phyloP scores from a whole-genome alignment of 2,329 filamentous ascomycete species.

The Penicillium brasilianum region DNA sequence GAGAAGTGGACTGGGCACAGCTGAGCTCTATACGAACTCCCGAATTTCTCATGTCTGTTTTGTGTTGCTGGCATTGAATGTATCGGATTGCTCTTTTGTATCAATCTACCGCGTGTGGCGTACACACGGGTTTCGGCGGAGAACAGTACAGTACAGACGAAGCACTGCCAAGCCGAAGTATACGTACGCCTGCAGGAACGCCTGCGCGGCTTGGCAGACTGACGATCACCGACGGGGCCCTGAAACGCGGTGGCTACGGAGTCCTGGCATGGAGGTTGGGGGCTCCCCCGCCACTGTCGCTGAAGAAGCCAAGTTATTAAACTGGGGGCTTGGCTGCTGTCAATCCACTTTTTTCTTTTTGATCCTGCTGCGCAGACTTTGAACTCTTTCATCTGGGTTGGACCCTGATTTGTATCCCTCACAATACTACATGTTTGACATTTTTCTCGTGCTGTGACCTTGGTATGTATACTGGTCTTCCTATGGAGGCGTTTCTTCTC shows the following conservation, averaged over 20 bases:
- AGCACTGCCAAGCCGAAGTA: slow-evolving; percentile 8
- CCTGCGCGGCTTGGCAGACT: not conserved
- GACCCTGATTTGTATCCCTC: not conserved
- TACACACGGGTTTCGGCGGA: too few relatives aligned
- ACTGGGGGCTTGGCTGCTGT: slow-evolving; percentile 6
- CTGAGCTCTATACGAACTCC: not conserved
- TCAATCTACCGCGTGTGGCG: not conserved
- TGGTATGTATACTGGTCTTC: not conserved
- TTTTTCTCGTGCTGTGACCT: not conserved
- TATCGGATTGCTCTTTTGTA: not conserved
- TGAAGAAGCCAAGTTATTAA: slow-evolving; percentile 15
- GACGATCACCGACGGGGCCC: not conserved
- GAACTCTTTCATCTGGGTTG: not conserved
- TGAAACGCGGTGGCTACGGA: slow-evolving; percentile 3
- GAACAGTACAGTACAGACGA: not conserved
- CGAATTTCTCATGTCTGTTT: too few relatives aligned
- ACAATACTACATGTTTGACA: not conserved
- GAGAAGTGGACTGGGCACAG: not conserved
- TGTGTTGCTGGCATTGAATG: not conserved
- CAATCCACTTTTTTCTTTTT: not conserved
- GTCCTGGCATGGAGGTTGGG: not conserved
- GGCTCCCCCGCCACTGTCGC: not conserved
- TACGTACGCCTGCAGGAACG: slow-evolving; percentile 9
- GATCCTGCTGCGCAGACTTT: not conserved
- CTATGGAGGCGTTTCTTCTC: not conserved